Evolutionary conservation across 2,329 filamentous ascomycete genomes (phyloP).

Genomic region (Fusarium burgessii): DNA sequence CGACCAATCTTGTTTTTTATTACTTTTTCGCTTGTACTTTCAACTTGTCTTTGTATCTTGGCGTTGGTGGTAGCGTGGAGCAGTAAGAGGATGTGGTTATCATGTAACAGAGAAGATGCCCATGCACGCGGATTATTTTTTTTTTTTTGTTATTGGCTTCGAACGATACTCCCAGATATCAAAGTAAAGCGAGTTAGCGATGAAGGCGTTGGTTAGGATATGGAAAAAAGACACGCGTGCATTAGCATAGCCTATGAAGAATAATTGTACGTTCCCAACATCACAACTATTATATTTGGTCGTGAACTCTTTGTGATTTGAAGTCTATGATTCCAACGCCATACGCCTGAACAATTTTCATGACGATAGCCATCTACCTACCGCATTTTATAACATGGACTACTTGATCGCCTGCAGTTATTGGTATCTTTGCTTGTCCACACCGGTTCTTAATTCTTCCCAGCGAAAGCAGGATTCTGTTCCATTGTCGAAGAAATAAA

Average conservation of each 20-base stretch:
- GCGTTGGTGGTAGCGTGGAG: slow-evolving; percentile 44
- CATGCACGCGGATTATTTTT: slow-evolving; percentile 14
- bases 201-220: slow-evolving; percentile 39
- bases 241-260: slow-evolving; percentile 27
- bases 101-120: slow-evolving; percentile 8
- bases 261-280: slow-evolving; percentile 4
- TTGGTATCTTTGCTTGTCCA: slow-evolving; percentile 8
- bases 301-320: neutral
- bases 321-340: slow-evolving; percentile 30
- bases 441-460: slow-evolving; percentile 38
- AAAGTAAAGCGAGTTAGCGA: slow-evolving; percentile 25
- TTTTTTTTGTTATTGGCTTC: neutral
- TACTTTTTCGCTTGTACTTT: slow-evolving; percentile 2
- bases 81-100: slow-evolving; percentile 21
- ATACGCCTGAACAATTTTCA: slow-evolving; percentile 26
- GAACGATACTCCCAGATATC: slow-evolving; percentile 16
- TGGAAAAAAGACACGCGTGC: slow-evolving; percentile 22
- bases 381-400: neutral
- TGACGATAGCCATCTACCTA: neutral
- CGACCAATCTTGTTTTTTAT: slow-evolving; percentile 14
- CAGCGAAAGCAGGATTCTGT: slow-evolving; percentile 80
- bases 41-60: slow-evolving; percentile 21
- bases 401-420: neutral
- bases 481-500: slow-evolving; percentile 93
- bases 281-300: neutral